Evolutionary conservation across 108 stramenopile species (phyloP).

Genomic region (Parietichytrium sp.): DNA sequence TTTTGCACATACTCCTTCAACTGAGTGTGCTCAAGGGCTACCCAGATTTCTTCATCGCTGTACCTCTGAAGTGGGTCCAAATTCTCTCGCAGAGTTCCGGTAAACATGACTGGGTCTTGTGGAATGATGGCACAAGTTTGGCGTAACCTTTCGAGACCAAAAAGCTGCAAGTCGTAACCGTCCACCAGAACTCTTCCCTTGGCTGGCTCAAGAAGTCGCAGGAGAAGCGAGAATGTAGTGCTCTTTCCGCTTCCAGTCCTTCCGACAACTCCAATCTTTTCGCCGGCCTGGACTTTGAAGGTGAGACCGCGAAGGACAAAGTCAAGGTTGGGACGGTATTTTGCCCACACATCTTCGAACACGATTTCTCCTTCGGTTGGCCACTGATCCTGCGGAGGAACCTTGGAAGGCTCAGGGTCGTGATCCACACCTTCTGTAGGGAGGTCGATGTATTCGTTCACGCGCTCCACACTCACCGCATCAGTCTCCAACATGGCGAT

Average conservation of each 20-base stretch:
- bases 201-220: slow-evolving; percentile 32
- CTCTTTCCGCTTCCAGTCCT: slow-evolving; percentile 75
- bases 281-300: slow-evolving; percentile 73
- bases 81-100: slow-evolving; percentile 80
- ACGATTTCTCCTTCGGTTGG: slow-evolving; percentile 72
- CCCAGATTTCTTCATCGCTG: slow-evolving; percentile 62
- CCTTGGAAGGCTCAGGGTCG: slow-evolving; percentile 40
- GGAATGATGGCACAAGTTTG: slow-evolving; percentile 82
- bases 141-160: slow-evolving; percentile 76
- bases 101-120: slow-evolving; percentile 89
- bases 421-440: neutral
- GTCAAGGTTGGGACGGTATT: slow-evolving; percentile 71
- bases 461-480: slow-evolving; percentile 61
- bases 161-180: slow-evolving; percentile 69
- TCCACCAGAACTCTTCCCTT: slow-evolving; percentile 76
- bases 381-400: slow-evolving; percentile 55
- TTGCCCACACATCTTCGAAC: slow-evolving; percentile 71
- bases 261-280: slow-evolving; percentile 84
- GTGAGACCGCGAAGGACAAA: slow-evolving; percentile 79
- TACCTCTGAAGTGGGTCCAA: slow-evolving; percentile 80
- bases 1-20: slow-evolving; percentile 57
- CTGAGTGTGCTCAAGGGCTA: slow-evolving; percentile 70
- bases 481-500: slow-evolving; percentile 81
- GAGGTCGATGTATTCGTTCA: slow-evolving; percentile 45
- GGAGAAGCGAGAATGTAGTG: slow-evolving; percentile 75